Base-by-base conservation (phyloP, 352 stramenopile genomes). In the Thalassiosira hispida region DNA sequence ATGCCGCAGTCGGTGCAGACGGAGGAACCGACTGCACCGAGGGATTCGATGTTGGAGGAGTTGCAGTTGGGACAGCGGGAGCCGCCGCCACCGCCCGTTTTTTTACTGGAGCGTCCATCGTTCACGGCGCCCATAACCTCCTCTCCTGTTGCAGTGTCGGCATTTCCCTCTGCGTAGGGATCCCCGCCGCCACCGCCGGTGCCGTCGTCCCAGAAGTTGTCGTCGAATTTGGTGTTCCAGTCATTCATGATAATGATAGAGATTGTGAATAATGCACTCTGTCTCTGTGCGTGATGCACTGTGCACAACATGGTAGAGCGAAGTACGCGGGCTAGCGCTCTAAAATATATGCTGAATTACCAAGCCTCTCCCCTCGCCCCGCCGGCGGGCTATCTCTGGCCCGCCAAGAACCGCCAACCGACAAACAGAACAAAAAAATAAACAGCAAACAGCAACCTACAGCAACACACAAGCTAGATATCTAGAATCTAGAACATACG, bases 21-120 rank as follows among this genome's bases (percentile, higher is more conserved):
- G 29, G 73, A 85, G 8, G 66, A 63, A 27, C 89, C 90, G 12
- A 66, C 96, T 46, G 96, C 92, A 65, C 98, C 96, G 35, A 98
- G 91, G 38, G 96, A 93, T 88, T 98, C 96, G 83, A 98, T 98
- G 76, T 97, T 92, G 22, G 87, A 97, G 74, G 95, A 97, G 56
- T 94, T 96, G 89, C 96, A 98, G 80, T 97, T 98, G 27, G 96
- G 96, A 84, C 96, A 98, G 40, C 57, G 52, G 31, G 57, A 38
- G 38, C 25, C 63, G 1, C 23, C 51, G 35, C 40, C 46, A 61
- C 40, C 51, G 14, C 23, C n/a, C 42, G 57, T 27, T 23, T 69
- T 69, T 40, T n/a, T 42, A 3, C 38, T 3, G 7, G 1, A 1
- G 20, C 3, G 4, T 7, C 31, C 68, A 22, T 33, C 44, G 18